A percentile compares a stretch with the other conserved stretches of the same genome.
Conservation (phyloP, 768 basidiomycete genomes). For the Serendipita sp. region DNA sequence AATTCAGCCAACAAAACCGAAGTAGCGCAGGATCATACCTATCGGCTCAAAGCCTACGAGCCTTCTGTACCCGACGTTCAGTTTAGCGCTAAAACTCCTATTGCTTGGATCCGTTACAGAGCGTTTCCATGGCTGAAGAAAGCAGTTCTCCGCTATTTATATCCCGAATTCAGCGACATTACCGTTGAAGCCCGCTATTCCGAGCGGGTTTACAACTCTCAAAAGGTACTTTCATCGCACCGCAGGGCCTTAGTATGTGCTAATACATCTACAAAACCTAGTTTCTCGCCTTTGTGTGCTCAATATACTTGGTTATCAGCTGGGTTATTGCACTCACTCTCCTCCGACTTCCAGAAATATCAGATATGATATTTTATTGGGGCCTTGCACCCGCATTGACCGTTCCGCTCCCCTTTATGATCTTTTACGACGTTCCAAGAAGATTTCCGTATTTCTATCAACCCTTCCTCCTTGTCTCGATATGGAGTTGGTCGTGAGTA, state of each 20-base stretch:
- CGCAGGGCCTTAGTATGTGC: not conserved
- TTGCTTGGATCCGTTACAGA: not conserved
- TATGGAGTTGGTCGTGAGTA: conserved; percentile 40
- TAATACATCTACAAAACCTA: conserved; percentile 11
- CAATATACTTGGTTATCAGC: conserved; percentile 46
- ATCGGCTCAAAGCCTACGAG: not conserved
- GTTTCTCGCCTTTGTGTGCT: conserved; percentile 44
- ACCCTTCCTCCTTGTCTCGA: conserved; percentile 34
- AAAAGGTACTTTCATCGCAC: not conserved
- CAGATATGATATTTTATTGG: conserved; percentile 49
- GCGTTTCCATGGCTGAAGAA: not conserved
- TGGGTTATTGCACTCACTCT: conserved; percentile 49
- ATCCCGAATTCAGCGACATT: not conserved
- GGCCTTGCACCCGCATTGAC: conserved; percentile 40
- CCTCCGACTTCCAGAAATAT: conserved; percentile 24
- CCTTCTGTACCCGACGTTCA: not conserved
- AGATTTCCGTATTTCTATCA: conserved; percentile 46
- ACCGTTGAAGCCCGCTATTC: not conserved
- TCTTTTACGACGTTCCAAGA: conserved; percentile 57
- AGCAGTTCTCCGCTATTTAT: not conserved
- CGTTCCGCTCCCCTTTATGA: conserved; percentile 44
- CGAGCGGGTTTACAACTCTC: not conserved
- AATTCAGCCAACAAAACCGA: not conserved
- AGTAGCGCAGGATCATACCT: not conserved
- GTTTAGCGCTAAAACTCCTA: not conserved